These are phyloP conservation scores for Vigna trinervia DNA, from an alignment of 306 rosid species.

Conservation along the genomic window DNA sequence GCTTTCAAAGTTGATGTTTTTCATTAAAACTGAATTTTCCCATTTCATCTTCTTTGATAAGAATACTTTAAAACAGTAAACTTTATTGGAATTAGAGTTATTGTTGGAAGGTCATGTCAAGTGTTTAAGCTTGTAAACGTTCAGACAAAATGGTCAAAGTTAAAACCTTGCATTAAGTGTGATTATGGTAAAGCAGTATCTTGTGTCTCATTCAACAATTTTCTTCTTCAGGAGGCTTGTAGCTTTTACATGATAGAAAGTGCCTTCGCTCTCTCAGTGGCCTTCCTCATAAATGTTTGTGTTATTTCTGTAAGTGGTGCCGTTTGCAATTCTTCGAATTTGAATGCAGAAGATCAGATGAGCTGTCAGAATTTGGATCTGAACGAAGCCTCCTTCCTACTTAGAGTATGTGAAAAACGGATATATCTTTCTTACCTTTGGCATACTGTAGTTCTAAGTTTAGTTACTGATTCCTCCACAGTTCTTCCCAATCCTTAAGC, in stretches of 20 bases:
- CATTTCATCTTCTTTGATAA: background rate
- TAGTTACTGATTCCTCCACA: constrained; percentile 4
- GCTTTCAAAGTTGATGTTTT: constrained; percentile 2
- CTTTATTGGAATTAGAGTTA: constrained; percentile 8
- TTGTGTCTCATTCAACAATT: constrained; percentile 33
- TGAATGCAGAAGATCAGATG: constrained; percentile 72
- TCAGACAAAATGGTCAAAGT: constrained; percentile 10
- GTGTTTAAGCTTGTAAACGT: constrained; percentile 25
- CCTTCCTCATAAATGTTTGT: constrained; percentile 85
- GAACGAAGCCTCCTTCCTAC: constrained; percentile 89
- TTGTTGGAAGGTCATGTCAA: constrained; percentile 23
- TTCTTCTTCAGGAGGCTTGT: constrained; percentile 82
- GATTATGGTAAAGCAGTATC: constrained; percentile 32
- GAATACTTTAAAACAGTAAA: background rate
- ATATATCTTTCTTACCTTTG: constrained; percentile 29
- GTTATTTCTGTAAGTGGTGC: constrained; percentile 94
- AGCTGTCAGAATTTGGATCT: constrained; percentile 87
- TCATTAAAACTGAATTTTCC: background rate
- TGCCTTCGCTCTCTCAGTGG: constrained; percentile 88
- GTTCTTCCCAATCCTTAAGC: constrained; percentile 13
- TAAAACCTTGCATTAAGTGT: constrained; percentile 7
- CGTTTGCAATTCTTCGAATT: constrained; percentile 74
- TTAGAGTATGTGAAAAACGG: constrained; percentile 63
- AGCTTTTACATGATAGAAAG: constrained; percentile 90
- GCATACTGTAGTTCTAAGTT: constrained; percentile 12